These are phyloP conservation scores for Termitomyces bulborhizus DNA, from an alignment of 768 basidiomycete species.

Conservation along the genomic window DNA sequence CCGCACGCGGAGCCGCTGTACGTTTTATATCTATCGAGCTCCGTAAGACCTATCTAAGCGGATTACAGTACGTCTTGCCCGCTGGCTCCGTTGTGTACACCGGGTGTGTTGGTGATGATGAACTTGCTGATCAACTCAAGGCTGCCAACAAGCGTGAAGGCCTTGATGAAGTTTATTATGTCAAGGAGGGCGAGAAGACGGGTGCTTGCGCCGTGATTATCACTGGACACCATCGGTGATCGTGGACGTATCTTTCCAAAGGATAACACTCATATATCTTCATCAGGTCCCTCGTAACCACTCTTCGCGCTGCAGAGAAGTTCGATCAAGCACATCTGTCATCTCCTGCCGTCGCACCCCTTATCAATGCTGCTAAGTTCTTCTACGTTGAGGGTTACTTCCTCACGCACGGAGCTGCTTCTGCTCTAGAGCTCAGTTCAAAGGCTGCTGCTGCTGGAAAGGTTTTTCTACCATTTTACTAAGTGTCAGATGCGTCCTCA, in stretches of 20 bases:
- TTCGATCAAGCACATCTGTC: constrained; percentile 79
- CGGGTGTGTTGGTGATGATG: constrained; percentile 91
- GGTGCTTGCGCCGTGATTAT: constrained; percentile 96
- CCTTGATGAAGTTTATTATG: constrained; percentile 81
- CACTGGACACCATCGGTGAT: constrained; percentile 85
- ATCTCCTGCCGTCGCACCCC: constrained; percentile 65
- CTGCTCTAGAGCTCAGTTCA: constrained; percentile 67
- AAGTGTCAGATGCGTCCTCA: constrained; percentile 1
- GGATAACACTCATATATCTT: not conserved
- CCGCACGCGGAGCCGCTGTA: constrained; percentile 94
- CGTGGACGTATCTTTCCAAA: not conserved
- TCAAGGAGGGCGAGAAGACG: constrained; percentile 82
- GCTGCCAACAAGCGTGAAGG: constrained; percentile 91
- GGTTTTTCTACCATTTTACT: constrained; percentile 29
- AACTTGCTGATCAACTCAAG: constrained; percentile 84
- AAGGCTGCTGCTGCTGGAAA: constrained; percentile 73
- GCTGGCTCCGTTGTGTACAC: constrained; percentile 86
- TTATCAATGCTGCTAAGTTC: constrained; percentile 74
- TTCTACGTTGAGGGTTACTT: constrained; percentile 98
- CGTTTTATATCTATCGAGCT: constrained; percentile 21
- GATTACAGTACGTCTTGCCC: constrained; percentile 82
- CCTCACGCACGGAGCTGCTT: constrained; percentile 84
- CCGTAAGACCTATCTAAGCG: constrained; percentile 6
- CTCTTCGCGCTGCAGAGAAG: constrained; percentile 83
- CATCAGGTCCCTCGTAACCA: constrained; percentile 85